Percentiles rank a stretch among this genome's conserved stretches.
Evolutionary conservation across 768 basidiomycete genomes (phyloP).

Genomic region (Kwoniella heveanensis): DNA sequence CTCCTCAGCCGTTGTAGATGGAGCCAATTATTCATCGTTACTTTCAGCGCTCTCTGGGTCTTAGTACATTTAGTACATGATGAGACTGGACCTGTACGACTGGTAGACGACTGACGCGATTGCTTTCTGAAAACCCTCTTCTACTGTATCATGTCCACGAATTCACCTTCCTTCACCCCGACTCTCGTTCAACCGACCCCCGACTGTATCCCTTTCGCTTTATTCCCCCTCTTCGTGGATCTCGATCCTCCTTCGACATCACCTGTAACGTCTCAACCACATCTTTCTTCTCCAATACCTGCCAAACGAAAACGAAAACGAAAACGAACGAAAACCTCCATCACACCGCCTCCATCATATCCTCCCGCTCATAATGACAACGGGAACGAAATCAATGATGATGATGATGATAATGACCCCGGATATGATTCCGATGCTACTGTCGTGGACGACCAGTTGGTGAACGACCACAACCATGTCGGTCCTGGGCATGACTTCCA

Average conservation of each 20-base stretch:
- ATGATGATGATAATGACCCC: background rate
- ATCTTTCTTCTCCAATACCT: background rate
- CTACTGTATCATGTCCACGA: background rate
- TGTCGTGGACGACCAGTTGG: constrained; percentile 35
- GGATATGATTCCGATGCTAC: background rate
- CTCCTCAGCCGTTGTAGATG: too few relatives aligned
- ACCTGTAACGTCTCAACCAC: background rate
- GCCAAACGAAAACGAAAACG: background rate
- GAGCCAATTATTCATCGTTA: too few relatives aligned
- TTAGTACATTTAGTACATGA: too few relatives aligned
- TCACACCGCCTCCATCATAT: too few relatives aligned
- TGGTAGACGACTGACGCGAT: background rate
- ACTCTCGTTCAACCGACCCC: background rate
- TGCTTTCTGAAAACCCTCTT: background rate
- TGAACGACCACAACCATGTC: constrained; percentile 44
- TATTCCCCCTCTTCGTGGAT: background rate
- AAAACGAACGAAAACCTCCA: too few relatives aligned
- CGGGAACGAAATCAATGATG: background rate
- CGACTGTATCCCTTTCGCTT: background rate
- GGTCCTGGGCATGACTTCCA: constrained; percentile 37
- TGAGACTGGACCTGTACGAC: background rate
- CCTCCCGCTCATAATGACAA: background rate
- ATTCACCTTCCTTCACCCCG: background rate
- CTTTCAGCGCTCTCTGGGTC: too few relatives aligned
- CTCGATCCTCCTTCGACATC: background rate